These are phyloP conservation scores for Arthrobotrys sinensis DNA, from an alignment of 2,329 filamentous ascomycete genomes.

Conservation along the genomic window DNA sequence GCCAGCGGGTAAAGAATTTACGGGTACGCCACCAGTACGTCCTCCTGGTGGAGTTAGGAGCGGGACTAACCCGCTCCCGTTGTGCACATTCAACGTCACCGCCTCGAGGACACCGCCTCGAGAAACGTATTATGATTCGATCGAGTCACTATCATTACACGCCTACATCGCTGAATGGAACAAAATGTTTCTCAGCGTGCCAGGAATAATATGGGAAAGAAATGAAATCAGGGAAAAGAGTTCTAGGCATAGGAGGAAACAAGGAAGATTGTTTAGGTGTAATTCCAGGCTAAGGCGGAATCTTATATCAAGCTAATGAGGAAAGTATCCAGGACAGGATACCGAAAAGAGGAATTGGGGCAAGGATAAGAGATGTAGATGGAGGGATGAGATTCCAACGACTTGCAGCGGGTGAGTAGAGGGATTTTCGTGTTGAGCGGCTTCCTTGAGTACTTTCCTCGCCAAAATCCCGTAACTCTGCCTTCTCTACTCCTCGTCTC, in stretches of 20 bases:
- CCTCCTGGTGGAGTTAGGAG: not conserved
- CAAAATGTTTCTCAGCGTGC: constrained; percentile 12
- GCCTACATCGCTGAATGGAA: constrained; percentile 27
- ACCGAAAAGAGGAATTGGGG: not conserved
- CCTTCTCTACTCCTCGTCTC: constrained; percentile 74
- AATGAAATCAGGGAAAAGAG: not conserved
- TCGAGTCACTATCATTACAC: constrained; percentile 39
- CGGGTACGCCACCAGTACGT: constrained; percentile 14
- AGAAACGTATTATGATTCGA: constrained; percentile 10
- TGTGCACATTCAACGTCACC: not conserved
- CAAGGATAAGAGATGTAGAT: constrained; percentile 7
- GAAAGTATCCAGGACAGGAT: constrained; percentile 13
- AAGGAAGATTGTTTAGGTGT: constrained; percentile 8
- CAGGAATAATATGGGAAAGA: constrained; percentile 10
- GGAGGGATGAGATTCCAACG: constrained; percentile 5
- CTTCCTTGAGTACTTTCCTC: not conserved
- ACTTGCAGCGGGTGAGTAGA: not conserved
- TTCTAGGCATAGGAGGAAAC: not conserved
- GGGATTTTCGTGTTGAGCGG: not conserved
- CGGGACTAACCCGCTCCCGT: not conserved
- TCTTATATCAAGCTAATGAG: constrained; percentile 15
- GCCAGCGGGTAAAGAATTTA: constrained; percentile 10
- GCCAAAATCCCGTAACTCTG: not conserved
- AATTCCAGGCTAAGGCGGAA: constrained; percentile 9
- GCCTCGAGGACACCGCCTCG: not conserved